Base-by-base conservation (phyloP, 257 asterid species). In the Prunella vulgaris region DNA sequence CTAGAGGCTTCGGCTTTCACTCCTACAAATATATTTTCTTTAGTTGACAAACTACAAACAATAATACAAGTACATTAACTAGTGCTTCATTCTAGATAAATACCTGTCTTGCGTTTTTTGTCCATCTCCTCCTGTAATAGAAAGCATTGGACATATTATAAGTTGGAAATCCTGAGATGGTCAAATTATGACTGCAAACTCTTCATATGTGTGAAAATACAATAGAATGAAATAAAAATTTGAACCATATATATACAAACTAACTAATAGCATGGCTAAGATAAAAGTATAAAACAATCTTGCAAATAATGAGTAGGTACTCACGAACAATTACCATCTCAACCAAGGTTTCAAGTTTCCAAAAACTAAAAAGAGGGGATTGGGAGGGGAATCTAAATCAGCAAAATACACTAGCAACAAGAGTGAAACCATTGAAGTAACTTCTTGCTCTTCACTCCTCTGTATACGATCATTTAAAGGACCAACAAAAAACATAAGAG, bases 121-220 rank as follows among this genome's bases (percentile, higher is more conserved):
- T 88, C 88, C 95, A 92, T 87, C 90, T 87, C 98, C 84, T 85
- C 94, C 98, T 89, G 88, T 48, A 59, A 74, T 58, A 69, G 46
- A 64, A 69, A 73, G 63, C 70, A 64, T 69, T 46, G 48, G 32
- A 32, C 68, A 66, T 24, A 35, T 22, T 17, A 9, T 13, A 70
- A 24, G 20, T 76, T 60, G 69, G 69, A 54, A 52, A 59, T 74
- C 62, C 17, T 33, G 42, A 33, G 15, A 73, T 18, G 37, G 27
- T 53, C 38, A 15, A 18, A 24, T 21, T 58, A 44, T 32, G 24
- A 33, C 28, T 53, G 25, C 32, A 48, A 35, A 57, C 13, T 18
- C 12, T 68, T 42, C 48, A 15, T 6, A 56, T 22, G 56, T 13
- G 13, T 37, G 21, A 68, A 22, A 32, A 9, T 46, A 25, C 21